Conservation (phyloP, 2,329 filamentous ascomycete genomes). For the Penicillium frequentans region DNA sequence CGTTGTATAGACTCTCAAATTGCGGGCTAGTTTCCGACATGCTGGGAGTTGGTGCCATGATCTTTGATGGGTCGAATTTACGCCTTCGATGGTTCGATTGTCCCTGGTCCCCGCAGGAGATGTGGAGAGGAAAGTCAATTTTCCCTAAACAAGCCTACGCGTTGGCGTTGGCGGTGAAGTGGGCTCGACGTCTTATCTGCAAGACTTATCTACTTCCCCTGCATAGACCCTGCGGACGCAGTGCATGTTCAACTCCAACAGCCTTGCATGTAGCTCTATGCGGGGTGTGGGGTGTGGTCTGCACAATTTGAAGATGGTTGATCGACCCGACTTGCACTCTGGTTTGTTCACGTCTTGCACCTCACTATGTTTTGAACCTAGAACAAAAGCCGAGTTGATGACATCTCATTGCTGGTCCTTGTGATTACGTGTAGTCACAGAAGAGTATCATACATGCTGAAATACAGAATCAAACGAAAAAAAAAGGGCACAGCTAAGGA, state of each 20-base stretch:
- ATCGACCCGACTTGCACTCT: background rate
- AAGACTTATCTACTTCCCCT: background rate
- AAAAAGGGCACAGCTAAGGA: background rate
- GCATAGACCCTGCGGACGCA: background rate
- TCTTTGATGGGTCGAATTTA: background rate
- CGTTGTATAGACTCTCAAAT: slow-evolving; percentile 50
- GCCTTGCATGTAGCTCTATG: background rate
- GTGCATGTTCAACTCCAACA: background rate
- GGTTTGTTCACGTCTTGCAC: background rate
- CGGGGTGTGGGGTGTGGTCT: background rate
- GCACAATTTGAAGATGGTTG: background rate
- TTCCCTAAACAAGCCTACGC: background rate
- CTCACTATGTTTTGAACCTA: background rate
- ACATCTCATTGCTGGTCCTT: background rate
- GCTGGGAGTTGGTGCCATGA: background rate
- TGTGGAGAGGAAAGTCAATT: background rate
- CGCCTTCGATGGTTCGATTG: background rate
- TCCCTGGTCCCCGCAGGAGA: background rate
- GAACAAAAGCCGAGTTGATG: background rate
- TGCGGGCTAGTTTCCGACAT: slow-evolving; percentile 18
- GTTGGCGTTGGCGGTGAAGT: background rate
- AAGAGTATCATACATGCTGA: background rate
- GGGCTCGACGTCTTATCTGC: background rate
- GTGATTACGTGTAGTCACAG: background rate
- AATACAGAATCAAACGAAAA: background rate